These are phyloP conservation scores for Macrophomina phaseolina DNA, from an alignment of 2,329 filamentous ascomycete genomes.

Conservation along the genomic window DNA sequence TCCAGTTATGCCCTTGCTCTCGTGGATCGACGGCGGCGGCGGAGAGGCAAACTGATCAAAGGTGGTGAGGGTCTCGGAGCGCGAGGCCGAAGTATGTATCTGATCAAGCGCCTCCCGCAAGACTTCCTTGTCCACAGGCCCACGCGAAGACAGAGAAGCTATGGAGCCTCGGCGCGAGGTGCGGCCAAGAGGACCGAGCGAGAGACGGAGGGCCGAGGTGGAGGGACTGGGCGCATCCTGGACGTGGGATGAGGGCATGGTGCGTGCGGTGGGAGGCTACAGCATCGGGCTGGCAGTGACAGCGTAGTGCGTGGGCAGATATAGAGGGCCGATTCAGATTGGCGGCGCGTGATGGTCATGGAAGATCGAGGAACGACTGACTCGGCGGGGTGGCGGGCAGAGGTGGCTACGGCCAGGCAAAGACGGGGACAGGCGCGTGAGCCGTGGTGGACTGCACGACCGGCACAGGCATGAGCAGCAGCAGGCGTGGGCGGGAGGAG, in stretches of 20 bases:
- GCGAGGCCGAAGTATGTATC: slow-evolving; percentile 88
- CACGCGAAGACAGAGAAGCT: slow-evolving; percentile 45
- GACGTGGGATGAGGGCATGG: slow-evolving; percentile 32
- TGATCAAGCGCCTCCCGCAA: slow-evolving; percentile 66
- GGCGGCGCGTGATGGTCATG: slow-evolving; percentile 10
- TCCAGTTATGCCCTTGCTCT: slow-evolving; percentile 72
- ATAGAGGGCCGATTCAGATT: slow-evolving; percentile 3
- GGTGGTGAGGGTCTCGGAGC: slow-evolving; percentile 82
- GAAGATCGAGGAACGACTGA: slow-evolving; percentile 16
- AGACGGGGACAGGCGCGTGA: slow-evolving; percentile 12
- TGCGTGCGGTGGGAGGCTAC: slow-evolving; percentile 5
- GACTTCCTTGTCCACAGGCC: slow-evolving; percentile 31
- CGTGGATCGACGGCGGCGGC: slow-evolving; percentile 63
- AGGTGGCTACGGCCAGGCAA: not conserved
- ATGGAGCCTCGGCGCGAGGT: slow-evolving; percentile 46
- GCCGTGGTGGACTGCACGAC: slow-evolving; percentile 11
- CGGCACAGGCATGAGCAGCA: slow-evolving; percentile 19
- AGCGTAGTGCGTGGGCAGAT: slow-evolving; percentile 3
- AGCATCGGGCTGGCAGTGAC: slow-evolving; percentile 20
- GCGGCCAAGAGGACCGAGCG: slow-evolving; percentile 36
- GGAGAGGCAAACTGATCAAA: slow-evolving; percentile 90
- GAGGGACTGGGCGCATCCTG: slow-evolving; percentile 36
- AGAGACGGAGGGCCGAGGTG: slow-evolving; percentile 28
- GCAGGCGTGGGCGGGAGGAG: not conserved
- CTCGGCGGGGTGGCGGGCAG: slow-evolving; percentile 22